Evolutionary conservation across 2,329 filamentous ascomycete species (phyloP).

Genomic region (Karstenula rhodostoma): DNA sequence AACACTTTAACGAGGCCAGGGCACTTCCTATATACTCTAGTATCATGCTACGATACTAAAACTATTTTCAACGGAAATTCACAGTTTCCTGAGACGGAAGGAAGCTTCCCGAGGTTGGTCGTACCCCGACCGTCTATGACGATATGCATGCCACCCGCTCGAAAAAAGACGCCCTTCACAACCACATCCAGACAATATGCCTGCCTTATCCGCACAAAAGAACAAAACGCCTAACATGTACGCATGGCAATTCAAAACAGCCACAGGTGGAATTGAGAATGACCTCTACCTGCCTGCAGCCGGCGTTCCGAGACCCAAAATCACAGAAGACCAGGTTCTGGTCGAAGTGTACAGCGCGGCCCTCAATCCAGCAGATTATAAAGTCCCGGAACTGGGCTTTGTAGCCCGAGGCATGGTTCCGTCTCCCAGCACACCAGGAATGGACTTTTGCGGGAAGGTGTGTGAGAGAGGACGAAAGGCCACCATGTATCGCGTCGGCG

Average conservation of each 20-base stretch:
- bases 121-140: conserved; percentile 1
- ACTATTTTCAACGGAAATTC: too few species aligned
- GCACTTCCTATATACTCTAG: too few species aligned
- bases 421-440: conserved; percentile 56
- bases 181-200: background rate
- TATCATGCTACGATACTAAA: too few species aligned
- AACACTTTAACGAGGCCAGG: too few species aligned
- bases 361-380: conserved; percentile 72
- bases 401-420: conserved; percentile 49
- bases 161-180: too few species aligned
- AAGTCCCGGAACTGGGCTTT: conserved; percentile 62
- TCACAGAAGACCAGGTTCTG: conserved; percentile 58
- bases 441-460: conserved; percentile 63
- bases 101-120: background rate
- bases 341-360: conserved; percentile 62
- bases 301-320: conserved; percentile 51
- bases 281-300: conserved; percentile 59
- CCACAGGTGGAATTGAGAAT: conserved; percentile 60
- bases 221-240: conserved; percentile 56
- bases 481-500: conserved; percentile 42
- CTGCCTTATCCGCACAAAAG: background rate
- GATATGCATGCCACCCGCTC: background rate
- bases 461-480: conserved; percentile 44
- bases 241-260: conserved; percentile 64
- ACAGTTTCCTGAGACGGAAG: background rate